Evolutionary conservation across 2,329 filamentous ascomycete genomes (phyloP).

Genomic region (Didymella exigua): DNA sequence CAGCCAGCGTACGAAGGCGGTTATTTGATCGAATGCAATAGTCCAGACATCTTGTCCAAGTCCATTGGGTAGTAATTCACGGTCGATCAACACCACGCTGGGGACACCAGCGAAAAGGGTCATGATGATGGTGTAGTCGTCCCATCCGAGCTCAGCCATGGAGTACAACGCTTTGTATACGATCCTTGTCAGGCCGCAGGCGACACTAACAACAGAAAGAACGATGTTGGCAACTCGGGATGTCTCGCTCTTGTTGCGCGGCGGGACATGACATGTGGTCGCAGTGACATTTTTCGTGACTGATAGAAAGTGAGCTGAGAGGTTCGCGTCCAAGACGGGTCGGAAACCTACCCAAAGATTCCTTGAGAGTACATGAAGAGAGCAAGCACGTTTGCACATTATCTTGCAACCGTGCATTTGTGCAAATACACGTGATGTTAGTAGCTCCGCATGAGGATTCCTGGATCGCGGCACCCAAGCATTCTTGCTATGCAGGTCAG

Average conservation of each 20-base stretch:
- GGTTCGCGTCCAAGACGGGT: not conserved
- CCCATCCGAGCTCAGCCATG: conserved; percentile 43
- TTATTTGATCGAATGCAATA: conserved; percentile 50
- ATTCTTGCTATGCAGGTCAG: conserved; percentile 18
- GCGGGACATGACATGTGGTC: conserved; percentile 48
- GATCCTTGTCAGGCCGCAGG: conserved; percentile 46
- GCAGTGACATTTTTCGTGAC: conserved; percentile 52
- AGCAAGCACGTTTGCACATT: conserved; percentile 21
- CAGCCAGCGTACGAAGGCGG: conserved; percentile 48
- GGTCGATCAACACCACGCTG: conserved; percentile 34
- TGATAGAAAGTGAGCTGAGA: conserved; percentile 20
- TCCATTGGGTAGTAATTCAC: conserved; percentile 41
- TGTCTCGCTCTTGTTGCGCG: conserved; percentile 43
- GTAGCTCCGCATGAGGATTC: conserved; percentile 20
- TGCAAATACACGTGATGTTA: conserved; percentile 25
- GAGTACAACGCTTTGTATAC: conserved; percentile 47
- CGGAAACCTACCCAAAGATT: conserved; percentile 22
- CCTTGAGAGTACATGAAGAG: conserved; percentile 22
- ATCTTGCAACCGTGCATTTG: conserved; percentile 19
- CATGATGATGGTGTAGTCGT: conserved; percentile 45
- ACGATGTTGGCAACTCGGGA: conserved; percentile 44
- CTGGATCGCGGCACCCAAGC: conserved; percentile 16
- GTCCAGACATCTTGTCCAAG: conserved; percentile 61
- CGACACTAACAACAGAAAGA: conserved; percentile 43
- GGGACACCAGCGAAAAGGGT: conserved; percentile 32